A percentile compares a stretch with the other conserved stretches of the same genome.
Evolutionary conservation across 2,329 filamentous ascomycete genomes (phyloP).

Genomic region (Xylaria polymorpha): DNA sequence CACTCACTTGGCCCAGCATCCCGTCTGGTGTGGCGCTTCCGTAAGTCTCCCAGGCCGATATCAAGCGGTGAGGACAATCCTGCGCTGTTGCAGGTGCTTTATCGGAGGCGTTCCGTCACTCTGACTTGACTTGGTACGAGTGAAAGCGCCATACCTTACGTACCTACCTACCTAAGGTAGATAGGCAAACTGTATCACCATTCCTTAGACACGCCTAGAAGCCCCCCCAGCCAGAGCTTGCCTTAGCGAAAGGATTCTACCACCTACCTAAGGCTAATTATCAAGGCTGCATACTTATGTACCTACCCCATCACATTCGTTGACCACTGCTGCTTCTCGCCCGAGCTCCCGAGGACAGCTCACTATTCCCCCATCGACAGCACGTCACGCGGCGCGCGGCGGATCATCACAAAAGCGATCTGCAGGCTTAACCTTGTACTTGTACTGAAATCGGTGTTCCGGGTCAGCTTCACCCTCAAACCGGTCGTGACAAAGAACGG

Average conservation of each 20-base stretch:
- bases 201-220: not conserved
- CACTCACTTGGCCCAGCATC: too few relatives aligned
- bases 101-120: not conserved
- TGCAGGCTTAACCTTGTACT: slow-evolving; percentile 16
- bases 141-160: not conserved
- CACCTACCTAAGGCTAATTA: not conserved
- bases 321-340: not conserved
- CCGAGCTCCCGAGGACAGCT: not conserved
- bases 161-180: too few relatives aligned
- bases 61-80: not conserved
- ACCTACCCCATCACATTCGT: not conserved
- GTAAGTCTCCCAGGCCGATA: not conserved
- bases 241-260: not conserved
- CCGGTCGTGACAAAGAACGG: not conserved
- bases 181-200: not conserved
- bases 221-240: not conserved
- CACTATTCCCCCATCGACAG: not conserved
- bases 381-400: slow-evolving; percentile 1
- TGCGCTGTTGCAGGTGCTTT: not conserved
- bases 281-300: not conserved
- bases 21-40: not conserved
- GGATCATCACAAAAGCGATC: slow-evolving; percentile 2
- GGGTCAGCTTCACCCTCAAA: slow-evolving; percentile 4
- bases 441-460: not conserved
- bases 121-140: not conserved